Conservation (phyloP, 2,329 filamentous ascomycete species). For the Fusarium solani-melongenae region DNA sequence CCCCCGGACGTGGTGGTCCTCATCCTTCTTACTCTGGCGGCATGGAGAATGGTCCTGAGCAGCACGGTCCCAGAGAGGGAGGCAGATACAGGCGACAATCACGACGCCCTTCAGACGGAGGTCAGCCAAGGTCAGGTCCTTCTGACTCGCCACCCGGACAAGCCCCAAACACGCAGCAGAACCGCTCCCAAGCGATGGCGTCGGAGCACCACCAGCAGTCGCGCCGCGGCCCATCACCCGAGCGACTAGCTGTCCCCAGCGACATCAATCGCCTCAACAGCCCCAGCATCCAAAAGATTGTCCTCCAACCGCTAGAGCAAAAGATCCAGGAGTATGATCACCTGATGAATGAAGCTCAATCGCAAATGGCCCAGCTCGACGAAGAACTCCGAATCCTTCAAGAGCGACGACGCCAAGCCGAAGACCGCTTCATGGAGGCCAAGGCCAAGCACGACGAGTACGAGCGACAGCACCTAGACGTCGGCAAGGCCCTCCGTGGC, state of each 20-base stretch:
- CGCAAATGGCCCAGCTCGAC: constrained; percentile 55
- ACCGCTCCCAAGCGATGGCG: constrained; percentile 25
- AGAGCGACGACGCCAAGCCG: constrained; percentile 53
- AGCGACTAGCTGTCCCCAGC: constrained; percentile 28
- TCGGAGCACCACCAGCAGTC: constrained; percentile 29
- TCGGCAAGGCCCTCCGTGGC: constrained; percentile 55
- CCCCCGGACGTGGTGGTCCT: constrained; percentile 19
- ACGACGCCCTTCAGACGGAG: constrained; percentile 38
- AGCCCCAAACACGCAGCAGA: constrained; percentile 30
- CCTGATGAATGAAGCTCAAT: constrained; percentile 55
- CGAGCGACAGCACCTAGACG: constrained; percentile 53
- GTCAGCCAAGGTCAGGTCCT: constrained; percentile 13
- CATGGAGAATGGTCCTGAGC: constrained; percentile 34
- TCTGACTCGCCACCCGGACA: constrained; percentile 21
- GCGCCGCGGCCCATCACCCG: constrained; percentile 31
- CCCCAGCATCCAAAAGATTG: constrained; percentile 55
- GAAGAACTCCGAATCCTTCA: constrained; percentile 55
- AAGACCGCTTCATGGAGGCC: constrained; percentile 55
- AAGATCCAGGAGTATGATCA: constrained; percentile 58
- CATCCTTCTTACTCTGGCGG: constrained; percentile 33
- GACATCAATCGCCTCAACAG: constrained; percentile 57
- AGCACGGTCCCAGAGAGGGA: constrained; percentile 26
- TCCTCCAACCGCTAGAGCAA: constrained; percentile 57
- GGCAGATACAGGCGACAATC: constrained; percentile 40
- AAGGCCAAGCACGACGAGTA: constrained; percentile 59